Percentiles rank a stretch among this genome's conserved stretches.
These are phyloP conservation scores for Aureobasidium sp. DNA, from an alignment of 2,329 filamentous ascomycete species.

Conservation along the genomic window DNA sequence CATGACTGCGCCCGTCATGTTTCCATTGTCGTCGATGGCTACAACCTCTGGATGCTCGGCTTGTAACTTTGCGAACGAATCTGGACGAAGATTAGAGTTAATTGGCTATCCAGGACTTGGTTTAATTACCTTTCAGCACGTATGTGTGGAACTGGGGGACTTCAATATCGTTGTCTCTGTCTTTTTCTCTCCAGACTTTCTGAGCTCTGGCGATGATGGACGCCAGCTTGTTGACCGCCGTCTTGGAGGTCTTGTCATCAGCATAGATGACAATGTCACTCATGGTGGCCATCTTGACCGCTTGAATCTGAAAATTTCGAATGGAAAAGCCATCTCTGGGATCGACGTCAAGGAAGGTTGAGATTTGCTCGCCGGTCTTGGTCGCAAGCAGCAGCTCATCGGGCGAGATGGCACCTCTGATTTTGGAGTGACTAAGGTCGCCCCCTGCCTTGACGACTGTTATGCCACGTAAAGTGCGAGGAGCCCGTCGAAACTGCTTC, in stretches of 20 bases:
- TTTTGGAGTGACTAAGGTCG: constrained; percentile 62
- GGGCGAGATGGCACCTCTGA: constrained; percentile 81
- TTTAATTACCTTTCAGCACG: constrained; percentile 51
- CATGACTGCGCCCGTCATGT: constrained; percentile 67
- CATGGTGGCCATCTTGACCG: constrained; percentile 75
- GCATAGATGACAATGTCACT: constrained; percentile 94
- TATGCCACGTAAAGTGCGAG: constrained; percentile 70
- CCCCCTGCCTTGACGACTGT: constrained; percentile 86
- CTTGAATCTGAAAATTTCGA: constrained; percentile 94
- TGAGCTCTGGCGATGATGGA: constrained; percentile 67
- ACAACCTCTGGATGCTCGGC: constrained; percentile 62
- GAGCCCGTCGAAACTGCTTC: constrained; percentile 56
- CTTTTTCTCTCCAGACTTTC: constrained; percentile 61
- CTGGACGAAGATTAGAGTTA: constrained; percentile 27
- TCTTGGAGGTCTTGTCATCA: constrained; percentile 56
- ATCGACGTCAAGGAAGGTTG: constrained; percentile 74
- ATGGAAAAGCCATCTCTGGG: constrained; percentile 89
- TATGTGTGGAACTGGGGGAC: constrained; percentile 70
- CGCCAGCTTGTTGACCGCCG: constrained; percentile 59
- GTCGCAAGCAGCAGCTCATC: constrained; percentile 63
- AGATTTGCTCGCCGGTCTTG: constrained; percentile 35
- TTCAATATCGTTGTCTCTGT: constrained; percentile 33
- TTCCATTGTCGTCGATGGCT: constrained; percentile 64
- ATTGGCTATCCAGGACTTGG: constrained; percentile 27
- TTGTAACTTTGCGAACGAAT: constrained; percentile 66